Conservation (phyloP, 2,329 filamentous ascomycete species). For the Curvularia verruculosa region DNA sequence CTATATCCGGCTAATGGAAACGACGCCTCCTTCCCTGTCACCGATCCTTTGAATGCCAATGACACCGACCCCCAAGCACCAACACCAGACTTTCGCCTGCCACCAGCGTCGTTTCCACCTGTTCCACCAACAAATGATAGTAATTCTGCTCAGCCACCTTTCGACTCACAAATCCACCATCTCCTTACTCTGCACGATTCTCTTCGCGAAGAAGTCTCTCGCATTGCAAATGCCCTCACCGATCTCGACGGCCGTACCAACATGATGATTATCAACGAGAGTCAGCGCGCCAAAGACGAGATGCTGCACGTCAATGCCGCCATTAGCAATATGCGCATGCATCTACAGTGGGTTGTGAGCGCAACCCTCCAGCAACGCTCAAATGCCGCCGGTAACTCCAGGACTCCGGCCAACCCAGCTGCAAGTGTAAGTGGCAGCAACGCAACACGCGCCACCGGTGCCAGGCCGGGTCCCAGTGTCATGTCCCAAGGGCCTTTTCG, state of each 20-base stretch:
- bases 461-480: slow-evolving; percentile 31
- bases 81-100: slow-evolving; percentile 44
- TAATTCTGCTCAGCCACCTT: slow-evolving; percentile 44
- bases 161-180: slow-evolving; percentile 60
- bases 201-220: slow-evolving; percentile 64
- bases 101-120: slow-evolving; percentile 43
- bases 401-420: slow-evolving; percentile 32
- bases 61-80: slow-evolving; percentile 44
- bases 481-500: slow-evolving; percentile 37
- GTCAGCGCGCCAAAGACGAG: slow-evolving; percentile 65
- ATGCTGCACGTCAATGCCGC: slow-evolving; percentile 66
- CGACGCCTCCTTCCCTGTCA: slow-evolving; percentile 41
- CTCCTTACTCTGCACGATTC: slow-evolving; percentile 66
- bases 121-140: slow-evolving; percentile 32
- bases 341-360: slow-evolving; percentile 68
- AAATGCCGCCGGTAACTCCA: slow-evolving; percentile 33
- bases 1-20: slow-evolving; percentile 46
- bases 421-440: slow-evolving; percentile 31
- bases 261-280: slow-evolving; percentile 69
- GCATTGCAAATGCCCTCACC: slow-evolving; percentile 60
- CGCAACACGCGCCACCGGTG: slow-evolving; percentile 33
- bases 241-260: slow-evolving; percentile 66
- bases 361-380: slow-evolving; percentile 57
- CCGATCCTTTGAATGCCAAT: slow-evolving; percentile 44
- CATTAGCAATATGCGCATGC: slow-evolving; percentile 63